Percentiles rank a stretch among this genome's conserved stretches.
Evolutionary conservation across 345 rosid genomes (phyloP).

Genomic region (Eucalyptus erythrocorys): DNA sequence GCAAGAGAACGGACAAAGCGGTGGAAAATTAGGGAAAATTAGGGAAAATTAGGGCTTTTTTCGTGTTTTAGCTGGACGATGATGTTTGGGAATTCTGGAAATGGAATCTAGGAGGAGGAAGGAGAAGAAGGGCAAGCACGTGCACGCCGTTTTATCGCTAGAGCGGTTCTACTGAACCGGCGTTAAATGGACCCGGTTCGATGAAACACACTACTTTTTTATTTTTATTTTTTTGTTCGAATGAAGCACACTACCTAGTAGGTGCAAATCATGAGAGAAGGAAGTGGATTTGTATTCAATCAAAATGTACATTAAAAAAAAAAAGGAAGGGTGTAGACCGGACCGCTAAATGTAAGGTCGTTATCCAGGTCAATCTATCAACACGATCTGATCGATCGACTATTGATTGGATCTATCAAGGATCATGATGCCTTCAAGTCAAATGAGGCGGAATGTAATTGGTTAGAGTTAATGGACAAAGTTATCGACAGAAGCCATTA

Average conservation of each 20-base stretch:
- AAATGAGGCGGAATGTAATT: not conserved
- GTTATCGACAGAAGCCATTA: fast-evolving
- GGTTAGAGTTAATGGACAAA: not conserved
- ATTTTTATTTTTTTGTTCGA: too few relatives aligned
- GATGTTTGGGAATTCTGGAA: not conserved
- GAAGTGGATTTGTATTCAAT: too few relatives aligned
- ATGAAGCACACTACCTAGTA: too few relatives aligned
- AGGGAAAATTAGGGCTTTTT: not conserved
- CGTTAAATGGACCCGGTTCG: not conserved
- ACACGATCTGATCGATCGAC: fast-evolving
- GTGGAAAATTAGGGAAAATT: not conserved
- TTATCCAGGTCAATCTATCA: not conserved
- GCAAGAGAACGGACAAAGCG: not conserved
- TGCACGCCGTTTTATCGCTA: not conserved
- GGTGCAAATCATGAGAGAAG: too few relatives aligned
- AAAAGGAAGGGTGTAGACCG: not conserved
- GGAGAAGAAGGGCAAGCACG: not conserved
- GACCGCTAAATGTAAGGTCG: not conserved
- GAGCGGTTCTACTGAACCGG: not conserved
- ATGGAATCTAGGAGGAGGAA: not conserved
- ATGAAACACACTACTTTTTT: not conserved
- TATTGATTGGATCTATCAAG: not conserved
- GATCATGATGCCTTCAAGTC: not conserved
- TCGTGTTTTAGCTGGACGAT: not conserved
- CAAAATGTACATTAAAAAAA: not conserved